A percentile compares a stretch with the other conserved stretches of the same genome.
Evolutionary conservation across 179 eudicot species (phyloP).

Genomic region (Actinidia chinensis): DNA sequence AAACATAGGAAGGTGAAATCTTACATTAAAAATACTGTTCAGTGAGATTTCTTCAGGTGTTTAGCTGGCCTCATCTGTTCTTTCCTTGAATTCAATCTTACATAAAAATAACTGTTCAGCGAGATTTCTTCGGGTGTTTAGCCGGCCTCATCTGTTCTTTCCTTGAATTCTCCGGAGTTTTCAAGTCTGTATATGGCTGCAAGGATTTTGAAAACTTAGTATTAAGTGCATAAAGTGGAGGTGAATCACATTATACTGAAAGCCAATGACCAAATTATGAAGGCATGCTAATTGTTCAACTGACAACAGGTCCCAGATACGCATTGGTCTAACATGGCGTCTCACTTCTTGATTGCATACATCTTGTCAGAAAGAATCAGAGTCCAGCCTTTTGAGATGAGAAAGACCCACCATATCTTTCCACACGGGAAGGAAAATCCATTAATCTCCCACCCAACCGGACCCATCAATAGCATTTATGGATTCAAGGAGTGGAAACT

Average conservation of each 20-base stretch:
- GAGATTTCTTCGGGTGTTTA: slow-evolving; percentile 31
- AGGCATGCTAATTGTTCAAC: neutral
- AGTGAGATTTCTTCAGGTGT: slow-evolving; percentile 32
- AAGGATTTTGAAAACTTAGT: slow-evolving; percentile 1
- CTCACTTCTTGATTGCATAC: neutral
- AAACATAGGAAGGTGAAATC: neutral
- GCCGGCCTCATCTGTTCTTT: slow-evolving; percentile 32
- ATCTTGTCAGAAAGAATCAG: neutral
- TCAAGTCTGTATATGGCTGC: slow-evolving; percentile 30
- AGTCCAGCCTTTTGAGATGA: too few species aligned
- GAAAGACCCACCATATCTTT: too few species aligned
- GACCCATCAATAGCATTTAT: too few species aligned
- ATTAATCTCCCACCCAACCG: too few species aligned
- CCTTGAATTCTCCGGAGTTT: slow-evolving; percentile 28
- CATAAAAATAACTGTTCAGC: slow-evolving; percentile 18
- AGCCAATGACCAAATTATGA: neutral
- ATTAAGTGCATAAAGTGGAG: neutral
- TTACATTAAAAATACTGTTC: slow-evolving; percentile 6
- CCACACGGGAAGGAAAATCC: too few species aligned
- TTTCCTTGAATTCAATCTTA: slow-evolving; percentile 24
- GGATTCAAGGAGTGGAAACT: too few species aligned
- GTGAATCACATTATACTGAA: neutral
- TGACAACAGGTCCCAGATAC: neutral
- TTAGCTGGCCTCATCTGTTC: slow-evolving; percentile 33
- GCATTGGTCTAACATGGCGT: neutral